Evolutionary conservation across 257 asterid genomes (phyloP), one percentile per base, ranked within the genome.

Genomic region (Gentiana dahurica): DNA sequence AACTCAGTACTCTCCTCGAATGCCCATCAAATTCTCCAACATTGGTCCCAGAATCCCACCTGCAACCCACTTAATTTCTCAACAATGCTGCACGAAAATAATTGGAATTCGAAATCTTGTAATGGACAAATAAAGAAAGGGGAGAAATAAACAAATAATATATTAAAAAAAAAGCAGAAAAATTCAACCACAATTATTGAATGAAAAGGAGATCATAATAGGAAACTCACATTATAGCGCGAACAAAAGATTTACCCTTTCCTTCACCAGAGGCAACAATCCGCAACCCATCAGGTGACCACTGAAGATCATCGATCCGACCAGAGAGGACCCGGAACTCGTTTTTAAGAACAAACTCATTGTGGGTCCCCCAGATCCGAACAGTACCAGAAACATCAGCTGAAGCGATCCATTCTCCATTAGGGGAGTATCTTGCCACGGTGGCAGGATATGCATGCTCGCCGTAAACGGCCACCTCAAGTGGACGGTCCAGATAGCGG

Each of bases 341-440:
- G 61, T 87, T 85, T 77, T 81, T 92, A 12, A 92, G 75, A 7
- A 92, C 98, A 54, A 81, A 81, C 39, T 76, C 95, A 41, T 85
- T 87, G 79, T 66, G 94, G 51, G 89, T 74, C 66, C 97, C 98
- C 97, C 98, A 92, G 89, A 92, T 83, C 93, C 95, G 89, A 45
- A 92, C 94, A 49, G 77, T 67, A 3, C 95, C 95, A 8, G 98
- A 88, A 7, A 87, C 89, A 73, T 92, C 97, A 34, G 89, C 97
- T 7, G 97, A 92, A 35, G 98, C 98, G 82, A 92, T 83, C 97
- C 98, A 92, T 62, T 92, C 98, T 2, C 98, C 95, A 52, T 88
- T 83, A 32, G 97, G 98, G 1, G 95, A 91, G 78, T 72, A 92
- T 1, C 97, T 75, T 6, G 98, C 98, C 7, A 92, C 94, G 59